Conservation (phyloP, 2,329 filamentous ascomycete genomes). For the Fulvia fulva region DNA sequence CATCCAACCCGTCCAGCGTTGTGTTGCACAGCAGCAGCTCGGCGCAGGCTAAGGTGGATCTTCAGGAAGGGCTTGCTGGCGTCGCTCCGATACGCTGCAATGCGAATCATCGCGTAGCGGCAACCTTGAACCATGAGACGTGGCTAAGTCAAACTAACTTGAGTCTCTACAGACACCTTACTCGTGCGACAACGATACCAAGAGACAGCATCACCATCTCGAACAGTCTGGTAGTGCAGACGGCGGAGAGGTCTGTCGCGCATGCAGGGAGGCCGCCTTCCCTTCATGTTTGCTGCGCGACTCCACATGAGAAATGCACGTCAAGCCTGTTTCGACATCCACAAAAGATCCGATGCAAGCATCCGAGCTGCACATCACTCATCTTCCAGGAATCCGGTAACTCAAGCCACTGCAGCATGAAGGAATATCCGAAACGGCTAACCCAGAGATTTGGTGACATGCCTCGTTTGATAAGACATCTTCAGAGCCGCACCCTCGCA, state of each 20-base stretch:
- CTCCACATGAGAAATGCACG: constrained; percentile 10
- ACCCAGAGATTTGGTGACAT: background rate
- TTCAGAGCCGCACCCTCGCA: background rate
- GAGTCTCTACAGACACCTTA: background rate
- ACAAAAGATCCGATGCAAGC: constrained; percentile 11
- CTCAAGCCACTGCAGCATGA: constrained; percentile 1
- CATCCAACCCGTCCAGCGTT: background rate
- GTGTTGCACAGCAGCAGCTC: constrained; percentile 5
- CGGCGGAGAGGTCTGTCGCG: background rate
- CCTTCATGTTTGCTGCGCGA: constrained; percentile 17
- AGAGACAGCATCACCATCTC: background rate
- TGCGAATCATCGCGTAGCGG: background rate
- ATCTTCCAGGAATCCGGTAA: constrained; percentile 3
- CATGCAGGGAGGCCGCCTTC: background rate
- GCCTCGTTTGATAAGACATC: background rate
- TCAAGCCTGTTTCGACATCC: constrained; percentile 15
- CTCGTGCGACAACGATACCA: background rate
- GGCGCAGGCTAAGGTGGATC: background rate
- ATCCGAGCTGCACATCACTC: constrained; percentile 8
- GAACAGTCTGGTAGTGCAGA: background rate
- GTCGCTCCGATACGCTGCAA: background rate
- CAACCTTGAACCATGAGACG: background rate
- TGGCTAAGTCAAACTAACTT: background rate
- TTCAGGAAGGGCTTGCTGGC: background rate
- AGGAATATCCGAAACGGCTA: background rate